Conservation (phyloP, 306 rosid genomes). For the Trifolium subterraneum region DNA sequence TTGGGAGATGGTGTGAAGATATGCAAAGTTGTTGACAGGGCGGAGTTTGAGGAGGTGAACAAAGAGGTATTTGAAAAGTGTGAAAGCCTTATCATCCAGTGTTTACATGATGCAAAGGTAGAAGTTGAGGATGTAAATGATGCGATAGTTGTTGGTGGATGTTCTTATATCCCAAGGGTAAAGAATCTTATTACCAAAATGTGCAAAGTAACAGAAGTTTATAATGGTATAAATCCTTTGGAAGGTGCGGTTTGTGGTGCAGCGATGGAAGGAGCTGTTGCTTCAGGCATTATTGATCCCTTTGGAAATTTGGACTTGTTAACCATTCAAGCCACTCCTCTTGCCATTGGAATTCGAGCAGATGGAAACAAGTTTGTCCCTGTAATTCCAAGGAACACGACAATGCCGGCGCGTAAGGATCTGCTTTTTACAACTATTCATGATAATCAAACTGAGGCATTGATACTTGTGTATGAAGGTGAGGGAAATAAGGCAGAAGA, state of each 20-base stretch:
- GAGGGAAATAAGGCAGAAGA: slow-evolving; percentile 64
- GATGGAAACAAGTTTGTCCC: slow-evolving; percentile 69
- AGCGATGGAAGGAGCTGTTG: slow-evolving; percentile 86
- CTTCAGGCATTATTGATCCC: slow-evolving; percentile 79
- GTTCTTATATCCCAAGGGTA: slow-evolving; percentile 79
- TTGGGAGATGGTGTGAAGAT: slow-evolving; percentile 66
- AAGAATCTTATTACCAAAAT: slow-evolving; percentile 51
- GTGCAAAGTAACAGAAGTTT: slow-evolving; percentile 54
- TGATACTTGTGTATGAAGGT: slow-evolving; percentile 81
- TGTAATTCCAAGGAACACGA: slow-evolving; percentile 74
- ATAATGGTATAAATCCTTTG: slow-evolving; percentile 68
- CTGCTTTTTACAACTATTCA: slow-evolving; percentile 66
- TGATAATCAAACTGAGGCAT: slow-evolving; percentile 78
- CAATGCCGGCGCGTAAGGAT: slow-evolving; percentile 79
- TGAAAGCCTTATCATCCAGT: slow-evolving; percentile 62
- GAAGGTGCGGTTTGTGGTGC: slow-evolving; percentile 92
- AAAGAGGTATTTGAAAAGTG: slow-evolving; percentile 68
- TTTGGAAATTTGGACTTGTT: slow-evolving; percentile 78
- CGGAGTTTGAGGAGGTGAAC: slow-evolving; percentile 83
- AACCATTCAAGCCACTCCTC: slow-evolving; percentile 81
- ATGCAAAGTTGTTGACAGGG: slow-evolving; percentile 54
- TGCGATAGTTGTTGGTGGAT: slow-evolving; percentile 79
- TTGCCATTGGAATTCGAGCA: slow-evolving; percentile 79
- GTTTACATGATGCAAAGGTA: slow-evolving; percentile 76
- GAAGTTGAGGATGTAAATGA: slow-evolving; percentile 64